Evolutionary conservation across 805 yeast species (phyloP).

Genomic region (Lachancea kluyveri): DNA sequence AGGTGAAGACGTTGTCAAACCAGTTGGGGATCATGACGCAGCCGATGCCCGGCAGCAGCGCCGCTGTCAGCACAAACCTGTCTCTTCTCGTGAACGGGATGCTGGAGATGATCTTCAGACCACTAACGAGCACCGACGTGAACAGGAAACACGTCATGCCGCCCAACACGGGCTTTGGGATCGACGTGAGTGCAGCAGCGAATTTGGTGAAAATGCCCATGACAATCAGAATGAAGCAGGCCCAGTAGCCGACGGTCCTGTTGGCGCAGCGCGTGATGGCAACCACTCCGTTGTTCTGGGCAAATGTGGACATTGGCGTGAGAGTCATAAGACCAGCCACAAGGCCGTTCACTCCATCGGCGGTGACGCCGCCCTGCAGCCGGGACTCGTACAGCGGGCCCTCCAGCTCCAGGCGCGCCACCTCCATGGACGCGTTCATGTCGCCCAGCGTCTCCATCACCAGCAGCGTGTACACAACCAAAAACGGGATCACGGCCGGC

Average conservation of each 20-base stretch:
- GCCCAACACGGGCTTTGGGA: constrained; percentile 75
- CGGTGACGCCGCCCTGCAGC: constrained; percentile 87
- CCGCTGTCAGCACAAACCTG: constrained; percentile 62
- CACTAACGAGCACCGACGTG: constrained; percentile 72
- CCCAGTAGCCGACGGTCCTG: constrained; percentile 72
- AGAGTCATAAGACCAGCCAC: constrained; percentile 75
- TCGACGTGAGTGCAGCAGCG: constrained; percentile 82
- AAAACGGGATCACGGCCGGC: constrained; percentile 78
- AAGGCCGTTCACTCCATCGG: constrained; percentile 79
- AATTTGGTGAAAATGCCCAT: constrained; percentile 88
- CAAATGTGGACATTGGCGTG: constrained; percentile 87
- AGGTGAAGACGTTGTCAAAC: constrained; percentile 61
- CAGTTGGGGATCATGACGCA: constrained; percentile 58
- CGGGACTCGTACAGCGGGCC: constrained; percentile 78
- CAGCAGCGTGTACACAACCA: constrained; percentile 74
- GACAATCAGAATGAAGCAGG: constrained; percentile 69
- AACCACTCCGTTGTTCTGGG: constrained; percentile 93
- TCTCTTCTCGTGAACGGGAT: constrained; percentile 60
- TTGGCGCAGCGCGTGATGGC: constrained; percentile 89
- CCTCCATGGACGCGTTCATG: constrained; percentile 90
- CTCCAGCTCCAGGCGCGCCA: constrained; percentile 76
- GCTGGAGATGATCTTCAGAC: constrained; percentile 55
- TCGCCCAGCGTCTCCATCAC: constrained; percentile 96
- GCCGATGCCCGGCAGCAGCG: constrained; percentile 62
- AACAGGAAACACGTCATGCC: constrained; percentile 81